A percentile compares a stretch with the other conserved stretches of the same genome.
Evolutionary conservation across 2,329 filamentous ascomycete species (phyloP).

Genomic region (Pseudogymnoascus sp.): DNA sequence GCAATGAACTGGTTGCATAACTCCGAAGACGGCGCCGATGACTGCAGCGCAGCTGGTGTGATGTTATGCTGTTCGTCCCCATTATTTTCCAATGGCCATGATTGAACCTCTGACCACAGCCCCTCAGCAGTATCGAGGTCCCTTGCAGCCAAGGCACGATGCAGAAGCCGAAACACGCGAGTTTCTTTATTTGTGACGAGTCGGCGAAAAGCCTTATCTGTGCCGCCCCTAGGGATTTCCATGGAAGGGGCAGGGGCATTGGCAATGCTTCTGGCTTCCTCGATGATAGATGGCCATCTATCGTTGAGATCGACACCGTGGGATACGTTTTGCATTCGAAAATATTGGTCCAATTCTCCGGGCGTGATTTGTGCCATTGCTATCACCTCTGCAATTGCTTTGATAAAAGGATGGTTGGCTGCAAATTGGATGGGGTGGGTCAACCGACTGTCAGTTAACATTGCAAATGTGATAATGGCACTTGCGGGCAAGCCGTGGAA

Average conservation of each 20-base stretch:
- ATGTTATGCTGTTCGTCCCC: background rate
- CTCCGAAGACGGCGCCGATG: conserved; percentile 16
- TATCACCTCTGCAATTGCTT: background rate
- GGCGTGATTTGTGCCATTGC: background rate
- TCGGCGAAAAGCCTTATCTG: conserved; percentile 8
- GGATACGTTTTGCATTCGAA: background rate
- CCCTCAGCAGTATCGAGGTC: conserved; percentile 19
- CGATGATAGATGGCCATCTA: conserved; percentile 1
- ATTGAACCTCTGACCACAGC: conserved; percentile 21
- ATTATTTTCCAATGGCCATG: conserved; percentile 18
- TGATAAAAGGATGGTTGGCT: conserved; percentile 3
- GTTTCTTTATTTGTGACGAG: conserved; percentile 7
- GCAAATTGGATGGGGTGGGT: background rate
- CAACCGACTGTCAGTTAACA: conserved; percentile 12
- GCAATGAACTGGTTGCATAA: conserved; percentile 41
- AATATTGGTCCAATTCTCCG: background rate
- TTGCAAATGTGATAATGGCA: conserved; percentile 23
- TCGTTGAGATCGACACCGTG: background rate
- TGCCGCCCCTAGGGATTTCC: background rate
- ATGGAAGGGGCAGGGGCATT: background rate
- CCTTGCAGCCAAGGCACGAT: conserved; percentile 18
- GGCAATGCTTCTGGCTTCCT: background rate
- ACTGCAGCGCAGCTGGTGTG: background rate
- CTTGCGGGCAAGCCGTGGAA: conserved; percentile 18
- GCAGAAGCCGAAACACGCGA: conserved; percentile 11